Evolutionary conservation across 192 early-diverging fungal species (phyloP), one percentile per base, ranked within the genome.

Genomic region (Coemansia sp.): DNA sequence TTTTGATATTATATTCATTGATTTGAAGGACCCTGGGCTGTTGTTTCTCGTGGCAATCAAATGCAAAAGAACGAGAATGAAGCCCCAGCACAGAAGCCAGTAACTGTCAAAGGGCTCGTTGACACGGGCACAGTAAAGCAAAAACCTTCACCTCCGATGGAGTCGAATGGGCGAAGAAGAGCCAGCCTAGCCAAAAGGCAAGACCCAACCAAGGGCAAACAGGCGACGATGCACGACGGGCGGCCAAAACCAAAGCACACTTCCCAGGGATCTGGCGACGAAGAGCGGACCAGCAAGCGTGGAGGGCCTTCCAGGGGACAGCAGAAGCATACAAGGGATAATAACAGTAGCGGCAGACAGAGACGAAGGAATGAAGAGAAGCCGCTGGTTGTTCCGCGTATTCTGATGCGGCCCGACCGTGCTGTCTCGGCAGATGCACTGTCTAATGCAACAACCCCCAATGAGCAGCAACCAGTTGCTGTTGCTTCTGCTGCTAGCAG

Each of bases 401-500:
- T 77, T 37, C 57, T 77, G 21, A 58, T 68, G 40, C 75, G 75
- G 1, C 69, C 69, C 13, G 63, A 70, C 7, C 68, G 68, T 15
- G 43, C 53, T 49, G 47, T 15, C 12, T 26, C 38, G 6, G 56
- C 70, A 45, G 64, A 66, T 23, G 21, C 39, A 26, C 26, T 32
- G 5, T 41, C 42, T 40, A 61, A 21, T 45, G 57, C 12, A 45
- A 37, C 48, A 37, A 18, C 45, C 13, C 23, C 59, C 32, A 32
- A 32, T 10, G 52, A 54, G 13, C 52, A 54, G 4, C 52, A 23
- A 10, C 23, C 52, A 21, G 15, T 11, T 19, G 26, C 13, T 11
- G 23, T 18, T 6, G 26, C 7, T 23, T 4, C 52, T 54, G 52
- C 26, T 32, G 2, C 32, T 4, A 32, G 2, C 32, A 32, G 1